Percentiles rank a stretch among this genome's conserved stretches.
Conservation (phyloP, 2,329 filamentous ascomycete genomes). For the Colletotrichum sp. region DNA sequence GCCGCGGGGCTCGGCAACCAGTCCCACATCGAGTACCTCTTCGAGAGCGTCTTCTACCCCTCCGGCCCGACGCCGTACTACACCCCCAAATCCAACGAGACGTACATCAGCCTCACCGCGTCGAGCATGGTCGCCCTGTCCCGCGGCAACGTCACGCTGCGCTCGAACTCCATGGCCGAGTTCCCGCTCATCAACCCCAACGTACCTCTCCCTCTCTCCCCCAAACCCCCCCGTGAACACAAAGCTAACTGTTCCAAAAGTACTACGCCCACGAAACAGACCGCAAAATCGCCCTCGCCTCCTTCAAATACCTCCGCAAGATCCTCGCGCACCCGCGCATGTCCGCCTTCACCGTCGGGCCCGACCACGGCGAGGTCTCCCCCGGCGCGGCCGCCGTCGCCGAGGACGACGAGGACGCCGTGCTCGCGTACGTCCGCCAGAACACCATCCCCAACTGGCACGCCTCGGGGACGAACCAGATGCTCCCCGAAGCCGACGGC, state of each 20-base stretch:
- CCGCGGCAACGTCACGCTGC: conserved; percentile 26
- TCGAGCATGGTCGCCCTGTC: conserved; percentile 29
- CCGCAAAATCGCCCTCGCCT: conserved; percentile 34
- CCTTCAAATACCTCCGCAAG: conserved; percentile 35
- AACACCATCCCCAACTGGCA: conserved; percentile 41
- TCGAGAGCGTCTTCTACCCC: conserved; percentile 32
- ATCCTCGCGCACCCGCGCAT: conserved; percentile 30
- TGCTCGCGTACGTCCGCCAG: conserved; percentile 32
- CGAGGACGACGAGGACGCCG: conserved; percentile 28
- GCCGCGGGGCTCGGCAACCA: conserved; percentile 26
- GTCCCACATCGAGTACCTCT: conserved; percentile 31
- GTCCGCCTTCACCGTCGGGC: conserved; percentile 27
- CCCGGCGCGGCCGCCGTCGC: conserved; percentile 23
- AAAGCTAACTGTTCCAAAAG: conserved; percentile 24
- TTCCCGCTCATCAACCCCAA: conserved; percentile 27
- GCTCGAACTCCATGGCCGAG: conserved; percentile 25
- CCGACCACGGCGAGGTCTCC: conserved; percentile 27
- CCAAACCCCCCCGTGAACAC: too few species aligned
- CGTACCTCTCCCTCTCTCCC: conserved; percentile 2
- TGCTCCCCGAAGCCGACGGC: conserved; percentile 42
- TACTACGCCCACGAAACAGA: conserved; percentile 32
- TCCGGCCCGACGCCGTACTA: conserved; percentile 30
- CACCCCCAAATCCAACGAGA: conserved; percentile 26
- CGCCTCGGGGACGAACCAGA: conserved; percentile 54
- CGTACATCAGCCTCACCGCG: conserved; percentile 29